These are phyloP conservation scores for Chlorophyllum brunneum DNA, from an alignment of 768 basidiomycete genomes.

Conservation along the genomic window DNA sequence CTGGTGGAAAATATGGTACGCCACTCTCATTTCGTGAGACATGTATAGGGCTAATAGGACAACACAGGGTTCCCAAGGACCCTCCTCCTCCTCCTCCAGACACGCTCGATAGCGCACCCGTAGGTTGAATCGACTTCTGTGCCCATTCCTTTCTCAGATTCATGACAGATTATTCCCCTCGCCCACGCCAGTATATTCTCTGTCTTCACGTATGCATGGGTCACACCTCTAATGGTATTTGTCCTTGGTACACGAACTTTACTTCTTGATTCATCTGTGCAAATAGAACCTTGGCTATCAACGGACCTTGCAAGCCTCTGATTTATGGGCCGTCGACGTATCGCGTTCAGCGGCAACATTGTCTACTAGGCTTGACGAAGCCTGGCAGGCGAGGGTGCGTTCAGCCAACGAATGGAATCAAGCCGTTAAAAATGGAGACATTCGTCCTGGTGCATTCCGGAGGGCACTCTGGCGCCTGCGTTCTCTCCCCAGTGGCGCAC, in stretches of 20 bases:
- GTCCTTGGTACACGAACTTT: background rate
- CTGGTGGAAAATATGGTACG: conserved; percentile 58
- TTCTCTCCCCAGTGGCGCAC: conserved; percentile 21
- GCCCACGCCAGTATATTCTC: conserved; percentile 55
- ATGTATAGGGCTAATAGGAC: background rate
- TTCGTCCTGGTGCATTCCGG: conserved; percentile 35
- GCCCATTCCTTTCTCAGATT: background rate
- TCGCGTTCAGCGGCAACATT: conserved; percentile 46
- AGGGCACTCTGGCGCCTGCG: conserved; percentile 40
- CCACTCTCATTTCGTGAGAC: background rate
- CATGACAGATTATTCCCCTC: conserved; percentile 48
- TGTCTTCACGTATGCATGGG: conserved; percentile 62
- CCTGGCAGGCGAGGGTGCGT: conserved; percentile 46
- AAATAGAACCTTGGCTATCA: conserved; percentile 61
- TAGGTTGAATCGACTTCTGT: conserved; percentile 18
- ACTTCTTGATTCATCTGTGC: background rate
- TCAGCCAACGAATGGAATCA: conserved; percentile 56
- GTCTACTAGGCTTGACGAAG: conserved; percentile 48
- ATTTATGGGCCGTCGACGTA: conserved; percentile 65
- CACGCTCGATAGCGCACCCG: conserved; percentile 53
- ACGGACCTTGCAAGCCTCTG: conserved; percentile 68
- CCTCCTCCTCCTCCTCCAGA: conserved; percentile 53
- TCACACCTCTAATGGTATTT: conserved; percentile 52
- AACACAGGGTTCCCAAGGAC: conserved; percentile 51
- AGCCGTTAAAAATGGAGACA: conserved; percentile 39